These are phyloP conservation scores for Didymella pinodella DNA, from an alignment of 2,329 filamentous ascomycete genomes.

Conservation along the genomic window DNA sequence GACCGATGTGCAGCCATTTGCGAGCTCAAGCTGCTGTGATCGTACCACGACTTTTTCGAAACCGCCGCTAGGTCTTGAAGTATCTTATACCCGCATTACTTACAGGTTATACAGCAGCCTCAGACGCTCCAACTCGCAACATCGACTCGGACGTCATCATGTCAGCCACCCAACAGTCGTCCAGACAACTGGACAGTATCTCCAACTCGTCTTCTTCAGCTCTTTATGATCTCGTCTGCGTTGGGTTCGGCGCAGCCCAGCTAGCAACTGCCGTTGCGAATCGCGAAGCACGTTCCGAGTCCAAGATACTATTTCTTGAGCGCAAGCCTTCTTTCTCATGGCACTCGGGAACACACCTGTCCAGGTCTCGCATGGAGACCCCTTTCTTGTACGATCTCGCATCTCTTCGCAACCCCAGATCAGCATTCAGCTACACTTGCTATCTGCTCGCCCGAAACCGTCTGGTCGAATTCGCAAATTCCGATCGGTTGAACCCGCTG, in stretches of 20 bases:
- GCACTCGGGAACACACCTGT: slow-evolving; percentile 38
- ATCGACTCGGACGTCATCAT: slow-evolving; percentile 24
- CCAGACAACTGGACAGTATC: slow-evolving; percentile 21
- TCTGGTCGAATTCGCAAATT: slow-evolving; percentile 48
- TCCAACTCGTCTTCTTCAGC: slow-evolving; percentile 27
- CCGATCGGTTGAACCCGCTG: slow-evolving; percentile 48
- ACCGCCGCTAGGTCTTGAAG: slow-evolving; percentile 12
- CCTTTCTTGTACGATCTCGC: slow-evolving; percentile 49
- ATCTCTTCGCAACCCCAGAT: slow-evolving; percentile 47
- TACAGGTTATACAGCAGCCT: neutral
- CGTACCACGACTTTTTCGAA: slow-evolving; percentile 15
- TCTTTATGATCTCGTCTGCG: slow-evolving; percentile 46
- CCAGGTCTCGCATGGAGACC: slow-evolving; percentile 46
- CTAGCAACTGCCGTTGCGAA: slow-evolving; percentile 49
- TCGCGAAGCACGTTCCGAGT: slow-evolving; percentile 38
- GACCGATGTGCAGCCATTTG: slow-evolving; percentile 27
- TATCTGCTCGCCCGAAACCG: slow-evolving; percentile 44
- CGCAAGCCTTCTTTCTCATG: slow-evolving; percentile 46
- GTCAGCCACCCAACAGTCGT: slow-evolving; percentile 31
- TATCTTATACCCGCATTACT: slow-evolving; percentile 12
- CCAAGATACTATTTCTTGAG: slow-evolving; percentile 45
- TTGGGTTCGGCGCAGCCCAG: slow-evolving; percentile 49
- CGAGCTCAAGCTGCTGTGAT: slow-evolving; percentile 11
- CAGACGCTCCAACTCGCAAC: slow-evolving; percentile 1
- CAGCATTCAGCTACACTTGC: slow-evolving; percentile 46